A percentile compares a stretch with the other conserved stretches of the same genome.
Evolutionary conservation across 2,329 filamentous ascomycete species (phyloP).

Genomic region (Botrytis aclada): DNA sequence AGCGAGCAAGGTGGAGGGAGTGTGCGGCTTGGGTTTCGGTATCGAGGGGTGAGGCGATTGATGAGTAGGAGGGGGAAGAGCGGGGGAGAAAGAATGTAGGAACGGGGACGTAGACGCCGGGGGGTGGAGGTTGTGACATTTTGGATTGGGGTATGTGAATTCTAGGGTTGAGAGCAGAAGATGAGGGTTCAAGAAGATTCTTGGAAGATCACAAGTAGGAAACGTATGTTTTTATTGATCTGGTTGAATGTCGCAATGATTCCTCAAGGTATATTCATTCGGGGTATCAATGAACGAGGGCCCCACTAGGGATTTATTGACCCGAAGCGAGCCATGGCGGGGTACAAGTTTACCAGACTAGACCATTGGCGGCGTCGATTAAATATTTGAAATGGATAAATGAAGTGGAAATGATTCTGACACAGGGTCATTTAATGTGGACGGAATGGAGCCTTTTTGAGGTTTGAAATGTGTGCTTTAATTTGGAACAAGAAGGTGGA

Average conservation of each 20-base stretch:
- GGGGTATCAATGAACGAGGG: slow-evolving; percentile 13
- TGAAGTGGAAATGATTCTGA: not conserved
- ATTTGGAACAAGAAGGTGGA: slow-evolving; percentile 1
- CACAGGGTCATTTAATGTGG: not conserved
- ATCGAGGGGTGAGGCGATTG: slow-evolving; percentile 44
- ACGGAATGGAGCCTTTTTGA: not conserved
- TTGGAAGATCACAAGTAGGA: not conserved
- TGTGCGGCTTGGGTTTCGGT: slow-evolving; percentile 50
- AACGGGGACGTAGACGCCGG: slow-evolving; percentile 47
- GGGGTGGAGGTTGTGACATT: slow-evolving; percentile 35
- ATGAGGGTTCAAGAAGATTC: not conserved
- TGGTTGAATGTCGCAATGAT: not conserved
- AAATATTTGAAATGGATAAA: not conserved
- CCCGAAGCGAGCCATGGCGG: slow-evolving; percentile 17
- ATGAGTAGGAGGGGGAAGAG: slow-evolving; percentile 31
- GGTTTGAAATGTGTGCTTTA: not conserved
- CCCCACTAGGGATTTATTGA: slow-evolving; percentile 16
- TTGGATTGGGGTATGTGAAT: not conserved
- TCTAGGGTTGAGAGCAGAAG: not conserved
- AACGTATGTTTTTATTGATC: not conserved
- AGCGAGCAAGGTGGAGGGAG: slow-evolving; percentile 56
- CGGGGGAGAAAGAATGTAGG: slow-evolving; percentile 57
- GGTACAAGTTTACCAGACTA: not conserved
- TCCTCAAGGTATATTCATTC: not conserved
- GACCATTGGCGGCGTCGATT: not conserved